These are phyloP conservation scores for Diaporthe velutina DNA, from an alignment of 2,329 filamentous ascomycete genomes.

Conservation along the genomic window DNA sequence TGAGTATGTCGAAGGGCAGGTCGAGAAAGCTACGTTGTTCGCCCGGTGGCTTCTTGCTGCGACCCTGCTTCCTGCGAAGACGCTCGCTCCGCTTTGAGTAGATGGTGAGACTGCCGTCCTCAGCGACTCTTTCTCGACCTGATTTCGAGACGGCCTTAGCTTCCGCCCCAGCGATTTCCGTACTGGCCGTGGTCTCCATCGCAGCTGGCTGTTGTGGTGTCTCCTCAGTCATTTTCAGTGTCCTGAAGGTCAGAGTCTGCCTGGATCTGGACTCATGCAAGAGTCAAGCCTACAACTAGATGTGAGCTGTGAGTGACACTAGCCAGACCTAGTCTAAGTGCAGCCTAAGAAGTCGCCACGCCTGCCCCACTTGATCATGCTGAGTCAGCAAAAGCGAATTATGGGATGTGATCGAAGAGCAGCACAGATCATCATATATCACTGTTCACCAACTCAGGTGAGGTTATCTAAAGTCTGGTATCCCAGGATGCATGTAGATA, in stretches of 20 bases:
- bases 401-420: not conserved
- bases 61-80: slow-evolving; percentile 55
- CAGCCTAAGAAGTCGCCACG: not conserved
- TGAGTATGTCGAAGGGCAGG: slow-evolving; percentile 66
- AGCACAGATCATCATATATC: not conserved
- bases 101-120: slow-evolving; percentile 44
- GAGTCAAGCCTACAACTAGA: not conserved
- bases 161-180: not conserved
- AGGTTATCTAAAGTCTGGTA: not conserved
- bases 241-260: not conserved
- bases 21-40: slow-evolving; percentile 54
- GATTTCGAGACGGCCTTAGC: not conserved
- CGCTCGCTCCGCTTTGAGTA: slow-evolving; percentile 67
- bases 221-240: not conserved
- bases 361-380: not conserved
- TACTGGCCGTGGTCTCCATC: not conserved
- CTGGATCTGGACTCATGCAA: not conserved
- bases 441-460: not conserved
- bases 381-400: slow-evolving; percentile 4
- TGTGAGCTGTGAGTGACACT: not conserved
- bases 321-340: not conserved
- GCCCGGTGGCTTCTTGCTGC: slow-evolving; percentile 47
- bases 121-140: slow-evolving; percentile 29
- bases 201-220: not conserved
- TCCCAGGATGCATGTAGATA: not conserved